Evolutionary conservation across 139 green algal genomes (phyloP).

Genomic region (Chlorella sorokiniana): DNA sequence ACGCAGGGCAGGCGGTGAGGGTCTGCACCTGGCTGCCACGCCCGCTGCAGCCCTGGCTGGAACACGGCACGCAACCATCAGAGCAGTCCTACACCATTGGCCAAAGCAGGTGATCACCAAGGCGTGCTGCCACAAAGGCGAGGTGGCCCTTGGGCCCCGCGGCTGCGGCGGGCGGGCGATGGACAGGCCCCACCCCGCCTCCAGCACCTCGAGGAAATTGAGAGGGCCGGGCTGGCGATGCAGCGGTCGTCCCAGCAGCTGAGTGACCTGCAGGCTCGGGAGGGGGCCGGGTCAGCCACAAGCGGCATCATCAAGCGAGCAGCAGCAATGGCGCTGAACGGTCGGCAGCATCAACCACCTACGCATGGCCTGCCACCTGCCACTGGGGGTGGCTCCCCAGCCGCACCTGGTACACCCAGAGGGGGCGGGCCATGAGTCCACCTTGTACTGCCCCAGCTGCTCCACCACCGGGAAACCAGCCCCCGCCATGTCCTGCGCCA

Average conservation of each 20-base stretch:
- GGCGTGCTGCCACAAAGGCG: slow-evolving; percentile 51
- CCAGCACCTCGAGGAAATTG: slow-evolving; percentile 43
- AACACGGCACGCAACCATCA: not conserved
- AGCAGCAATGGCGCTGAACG: no score
- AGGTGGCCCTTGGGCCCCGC: slow-evolving; percentile 30
- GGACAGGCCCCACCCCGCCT: slow-evolving; percentile 49
- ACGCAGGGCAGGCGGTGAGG: not conserved
- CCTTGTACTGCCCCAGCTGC: slow-evolving; percentile 70
- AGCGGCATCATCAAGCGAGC: no score
- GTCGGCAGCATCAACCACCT: no score
- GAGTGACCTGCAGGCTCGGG: slow-evolving; percentile 37
- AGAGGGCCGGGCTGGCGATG: slow-evolving; percentile 41
- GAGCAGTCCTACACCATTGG: not conserved
- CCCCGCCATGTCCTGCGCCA: slow-evolving; percentile 54
- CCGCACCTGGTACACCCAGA: slow-evolving; percentile 69
- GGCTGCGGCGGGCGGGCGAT: slow-evolving; percentile 53
- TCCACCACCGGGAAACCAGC: slow-evolving; percentile 79
- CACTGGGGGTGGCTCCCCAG: not conserved
- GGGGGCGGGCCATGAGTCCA: slow-evolving; percentile 50
- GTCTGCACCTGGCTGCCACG: not conserved
- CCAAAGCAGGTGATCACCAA: slow-evolving; percentile 22
- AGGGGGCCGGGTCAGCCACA: not conserved
- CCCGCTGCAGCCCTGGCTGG: not conserved
- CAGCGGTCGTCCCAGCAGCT: slow-evolving; percentile 66
- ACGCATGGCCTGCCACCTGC: no score